Evolutionary conservation across 352 stramenopile species (phyloP).

Genomic region (Peronosclerospora sorghi): DNA sequence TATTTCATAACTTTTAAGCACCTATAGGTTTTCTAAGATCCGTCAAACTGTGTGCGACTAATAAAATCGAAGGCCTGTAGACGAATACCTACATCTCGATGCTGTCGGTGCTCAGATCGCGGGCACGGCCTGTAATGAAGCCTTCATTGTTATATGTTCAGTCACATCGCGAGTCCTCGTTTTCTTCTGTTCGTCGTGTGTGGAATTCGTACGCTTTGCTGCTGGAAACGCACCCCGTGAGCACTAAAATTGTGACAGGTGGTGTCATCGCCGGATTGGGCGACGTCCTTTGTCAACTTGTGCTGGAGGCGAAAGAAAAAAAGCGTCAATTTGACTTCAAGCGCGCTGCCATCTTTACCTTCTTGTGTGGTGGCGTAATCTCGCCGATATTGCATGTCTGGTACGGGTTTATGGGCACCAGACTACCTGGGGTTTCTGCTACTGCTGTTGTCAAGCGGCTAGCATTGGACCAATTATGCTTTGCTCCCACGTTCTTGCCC

Average conservation of each 20-base stretch:
- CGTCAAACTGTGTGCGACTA: too few relatives aligned
- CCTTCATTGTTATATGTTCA: background rate
- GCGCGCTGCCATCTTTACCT: slow-evolving; percentile 53
- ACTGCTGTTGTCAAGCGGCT: slow-evolving; percentile 49
- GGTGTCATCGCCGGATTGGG: slow-evolving; percentile 47
- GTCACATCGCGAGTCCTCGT: background rate
- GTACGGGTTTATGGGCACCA: slow-evolving; percentile 50
- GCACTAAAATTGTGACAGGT: slow-evolving; percentile 59
- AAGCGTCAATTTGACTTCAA: slow-evolving; percentile 25
- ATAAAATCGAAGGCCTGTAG: too few relatives aligned
- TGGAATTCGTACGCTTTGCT: slow-evolving; percentile 48
- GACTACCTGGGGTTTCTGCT: slow-evolving; percentile 24
- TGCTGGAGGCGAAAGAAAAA: slow-evolving; percentile 21
- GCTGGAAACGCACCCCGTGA: slow-evolving; percentile 42
- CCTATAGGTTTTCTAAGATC: too few relatives aligned
- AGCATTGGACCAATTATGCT: slow-evolving; percentile 66
- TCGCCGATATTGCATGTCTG: slow-evolving; percentile 70
- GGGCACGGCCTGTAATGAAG: background rate
- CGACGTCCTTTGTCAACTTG: slow-evolving; percentile 62
- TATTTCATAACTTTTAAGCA: too few relatives aligned
- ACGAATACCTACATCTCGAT: too few relatives aligned
- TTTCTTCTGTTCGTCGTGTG: slow-evolving; percentile 15
- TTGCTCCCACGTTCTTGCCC: slow-evolving; percentile 59
- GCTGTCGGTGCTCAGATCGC: slow-evolving; percentile 21
- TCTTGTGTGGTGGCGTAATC: slow-evolving; percentile 50